phyloP scores from a whole-genome alignment of 352 stramenopile genomes.

The Phytophthora litchii region DNA sequence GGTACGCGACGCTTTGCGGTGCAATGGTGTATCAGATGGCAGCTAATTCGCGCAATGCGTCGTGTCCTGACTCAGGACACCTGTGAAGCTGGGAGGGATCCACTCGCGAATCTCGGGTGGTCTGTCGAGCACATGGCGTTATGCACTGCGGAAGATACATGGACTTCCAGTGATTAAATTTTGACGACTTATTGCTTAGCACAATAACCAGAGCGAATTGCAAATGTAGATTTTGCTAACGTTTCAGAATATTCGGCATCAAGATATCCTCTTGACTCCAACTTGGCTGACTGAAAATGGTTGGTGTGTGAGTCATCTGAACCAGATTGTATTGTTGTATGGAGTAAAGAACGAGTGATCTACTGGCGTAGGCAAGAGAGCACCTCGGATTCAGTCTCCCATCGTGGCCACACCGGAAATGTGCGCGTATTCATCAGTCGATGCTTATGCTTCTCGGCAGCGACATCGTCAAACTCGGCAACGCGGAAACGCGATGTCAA shows the following conservation, averaged over 20 bases:
- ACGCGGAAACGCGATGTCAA: slow-evolving; percentile 21
- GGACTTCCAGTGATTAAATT: slow-evolving; percentile 13
- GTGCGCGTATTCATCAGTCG: slow-evolving; percentile 12
- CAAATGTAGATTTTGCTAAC: slow-evolving; percentile 12
- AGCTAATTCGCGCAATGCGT: slow-evolving; percentile 1
- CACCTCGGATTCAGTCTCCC: not conserved
- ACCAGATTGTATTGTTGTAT: not conserved
- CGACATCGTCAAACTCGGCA: slow-evolving; percentile 3
- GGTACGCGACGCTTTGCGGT: slow-evolving; percentile 7
- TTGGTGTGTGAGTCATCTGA: slow-evolving; percentile 9
- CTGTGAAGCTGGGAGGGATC: slow-evolving; percentile 5
- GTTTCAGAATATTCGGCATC: slow-evolving; percentile 17
- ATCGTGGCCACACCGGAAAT: not conserved
- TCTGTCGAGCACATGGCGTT: slow-evolving; percentile 1
- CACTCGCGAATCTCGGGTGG: slow-evolving; percentile 1
- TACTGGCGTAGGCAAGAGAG: not conserved
- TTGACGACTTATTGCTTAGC: slow-evolving; percentile 11
- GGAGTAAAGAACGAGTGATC: not conserved
- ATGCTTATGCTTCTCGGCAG: slow-evolving; percentile 10
- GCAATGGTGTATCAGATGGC: slow-evolving; percentile 23
- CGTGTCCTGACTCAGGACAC: not conserved
- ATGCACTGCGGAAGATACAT: slow-evolving; percentile 18
- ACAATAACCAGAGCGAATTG: slow-evolving; percentile 8
- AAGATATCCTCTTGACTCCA: not conserved
- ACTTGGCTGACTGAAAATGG: not conserved